Conservation (phyloP, 768 basidiomycete species). For the Kwoniella europaea region DNA sequence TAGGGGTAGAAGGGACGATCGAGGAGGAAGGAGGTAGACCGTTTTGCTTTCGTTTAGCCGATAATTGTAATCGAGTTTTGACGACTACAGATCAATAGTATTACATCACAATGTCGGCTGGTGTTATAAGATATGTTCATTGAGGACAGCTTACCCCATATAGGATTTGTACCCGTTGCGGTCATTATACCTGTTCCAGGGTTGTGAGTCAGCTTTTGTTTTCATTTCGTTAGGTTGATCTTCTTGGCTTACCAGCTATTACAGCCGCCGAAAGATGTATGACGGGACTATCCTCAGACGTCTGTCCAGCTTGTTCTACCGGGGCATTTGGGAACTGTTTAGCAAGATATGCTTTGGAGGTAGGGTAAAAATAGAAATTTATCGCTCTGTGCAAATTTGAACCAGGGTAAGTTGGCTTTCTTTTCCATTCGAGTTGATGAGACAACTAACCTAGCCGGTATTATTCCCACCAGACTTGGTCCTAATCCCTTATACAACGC, state of each 20-base stretch:
- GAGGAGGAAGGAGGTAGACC: slow-evolving; percentile 29
- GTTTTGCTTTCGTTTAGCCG: slow-evolving; percentile 40
- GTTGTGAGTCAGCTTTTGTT: neutral
- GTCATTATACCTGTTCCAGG: slow-evolving; percentile 70
- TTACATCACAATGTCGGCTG: too few relatives aligned
- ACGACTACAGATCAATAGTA: slow-evolving; percentile 66
- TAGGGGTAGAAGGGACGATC: slow-evolving; percentile 48
- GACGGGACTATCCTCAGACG: slow-evolving; percentile 75
- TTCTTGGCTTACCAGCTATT: slow-evolving; percentile 62
- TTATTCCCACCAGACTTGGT: slow-evolving; percentile 89
- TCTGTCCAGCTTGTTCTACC: slow-evolving; percentile 61
- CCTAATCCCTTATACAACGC: slow-evolving; percentile 95
- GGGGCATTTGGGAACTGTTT: slow-evolving; percentile 65
- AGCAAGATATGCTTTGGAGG: slow-evolving; percentile 90
- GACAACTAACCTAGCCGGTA: slow-evolving; percentile 73
- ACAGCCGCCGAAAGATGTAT: slow-evolving; percentile 88
- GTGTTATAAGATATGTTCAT: too few relatives aligned
- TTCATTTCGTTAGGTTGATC: neutral
- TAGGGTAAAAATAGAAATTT: slow-evolving; percentile 97
- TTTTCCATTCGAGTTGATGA: neutral
- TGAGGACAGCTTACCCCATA: slow-evolving; percentile 74
- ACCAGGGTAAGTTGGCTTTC: neutral
- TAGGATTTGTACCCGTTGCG: slow-evolving; percentile 90
- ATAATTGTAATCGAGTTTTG: slow-evolving; percentile 90
- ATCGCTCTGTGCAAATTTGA: slow-evolving; percentile 66